phyloP scores from a whole-genome alignment of 768 basidiomycete genomes.

The Leccinum disarticulatum region DNA sequence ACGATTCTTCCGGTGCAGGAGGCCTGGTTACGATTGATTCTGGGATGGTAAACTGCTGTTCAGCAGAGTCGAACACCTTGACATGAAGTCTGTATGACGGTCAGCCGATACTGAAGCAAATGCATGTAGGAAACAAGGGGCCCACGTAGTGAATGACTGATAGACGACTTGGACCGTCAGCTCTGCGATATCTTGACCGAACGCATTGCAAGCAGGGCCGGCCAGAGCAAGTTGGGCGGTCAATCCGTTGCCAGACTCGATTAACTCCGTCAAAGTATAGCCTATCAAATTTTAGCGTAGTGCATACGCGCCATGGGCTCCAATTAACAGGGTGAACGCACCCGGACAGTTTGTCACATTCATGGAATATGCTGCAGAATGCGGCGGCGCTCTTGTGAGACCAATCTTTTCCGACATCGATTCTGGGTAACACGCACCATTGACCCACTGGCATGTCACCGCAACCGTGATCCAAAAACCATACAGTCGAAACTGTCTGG shows the following conservation, averaged over 20 bases:
- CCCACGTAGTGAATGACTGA: constrained; percentile 50
- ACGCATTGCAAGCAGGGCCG: constrained; percentile 60
- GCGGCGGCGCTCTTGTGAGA: background rate
- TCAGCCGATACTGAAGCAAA: background rate
- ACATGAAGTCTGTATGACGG: constrained; percentile 55
- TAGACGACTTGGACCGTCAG: constrained; percentile 65
- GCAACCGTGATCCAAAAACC: background rate
- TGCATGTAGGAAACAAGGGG: background rate
- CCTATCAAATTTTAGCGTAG: constrained; percentile 36
- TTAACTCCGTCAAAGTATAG: constrained; percentile 47
- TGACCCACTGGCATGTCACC: background rate
- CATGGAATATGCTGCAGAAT: constrained; percentile 4
- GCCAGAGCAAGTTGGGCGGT: constrained; percentile 52
- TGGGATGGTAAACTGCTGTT: constrained; percentile 66
- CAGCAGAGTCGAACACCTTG: constrained; percentile 58
- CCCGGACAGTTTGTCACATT: constrained; percentile 33
- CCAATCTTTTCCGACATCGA: background rate
- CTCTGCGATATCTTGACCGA: constrained; percentile 54
- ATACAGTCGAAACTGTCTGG: background rate
- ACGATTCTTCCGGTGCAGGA: constrained; percentile 31
- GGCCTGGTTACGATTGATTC: constrained; percentile 48
- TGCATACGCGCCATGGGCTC: background rate
- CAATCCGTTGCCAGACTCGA: constrained; percentile 46
- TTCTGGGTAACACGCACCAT: background rate
- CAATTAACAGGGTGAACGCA: background rate